A percentile compares a stretch with the other conserved stretches of the same genome.
Evolutionary conservation across 768 basidiomycete species (phyloP).

Genomic region (Hirschioporus abietinus): DNA sequence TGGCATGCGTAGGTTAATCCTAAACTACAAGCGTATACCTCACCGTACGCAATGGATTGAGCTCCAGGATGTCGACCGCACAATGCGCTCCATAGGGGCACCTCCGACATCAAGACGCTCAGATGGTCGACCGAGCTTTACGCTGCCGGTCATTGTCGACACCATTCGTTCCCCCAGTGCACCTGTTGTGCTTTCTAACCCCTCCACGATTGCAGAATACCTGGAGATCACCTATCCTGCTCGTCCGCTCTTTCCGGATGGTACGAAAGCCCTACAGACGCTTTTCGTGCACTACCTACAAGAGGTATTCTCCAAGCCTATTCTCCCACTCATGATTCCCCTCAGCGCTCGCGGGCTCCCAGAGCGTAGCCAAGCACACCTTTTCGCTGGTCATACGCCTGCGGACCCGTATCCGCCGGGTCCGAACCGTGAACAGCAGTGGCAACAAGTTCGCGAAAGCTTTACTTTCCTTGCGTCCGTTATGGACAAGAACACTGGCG

Average conservation of each 20-base stretch:
- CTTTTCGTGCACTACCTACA: constrained; percentile 69
- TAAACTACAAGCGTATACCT: constrained; percentile 72
- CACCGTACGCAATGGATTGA: constrained; percentile 71
- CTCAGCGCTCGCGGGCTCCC: constrained; percentile 59
- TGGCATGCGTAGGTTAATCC: constrained; percentile 46
- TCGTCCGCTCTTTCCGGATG: constrained; percentile 65
- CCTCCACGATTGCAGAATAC: constrained; percentile 64
- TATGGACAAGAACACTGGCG: constrained; percentile 57
- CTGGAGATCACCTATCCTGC: constrained; percentile 65
- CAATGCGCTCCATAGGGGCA: constrained; percentile 52
- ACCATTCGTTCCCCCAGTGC: constrained; percentile 37
- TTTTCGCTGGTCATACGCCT: constrained; percentile 23
- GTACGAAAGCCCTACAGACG: constrained; percentile 59
- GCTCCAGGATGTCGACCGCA: constrained; percentile 60
- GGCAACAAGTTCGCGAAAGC: constrained; percentile 59
- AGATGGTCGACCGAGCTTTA: constrained; percentile 60
- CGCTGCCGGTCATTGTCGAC: constrained; percentile 66
- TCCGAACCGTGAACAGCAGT: constrained; percentile 56
- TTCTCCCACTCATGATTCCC: constrained; percentile 67
- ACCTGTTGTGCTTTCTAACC: constrained; percentile 53
- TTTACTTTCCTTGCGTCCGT: constrained; percentile 60
- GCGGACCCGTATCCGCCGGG: constrained; percentile 22
- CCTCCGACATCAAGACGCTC: constrained; percentile 47
- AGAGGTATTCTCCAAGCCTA: constrained; percentile 57
- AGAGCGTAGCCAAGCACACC: constrained; percentile 47